Conservation (phyloP, 805 yeast genomes). For the Candida chilensis region DNA sequence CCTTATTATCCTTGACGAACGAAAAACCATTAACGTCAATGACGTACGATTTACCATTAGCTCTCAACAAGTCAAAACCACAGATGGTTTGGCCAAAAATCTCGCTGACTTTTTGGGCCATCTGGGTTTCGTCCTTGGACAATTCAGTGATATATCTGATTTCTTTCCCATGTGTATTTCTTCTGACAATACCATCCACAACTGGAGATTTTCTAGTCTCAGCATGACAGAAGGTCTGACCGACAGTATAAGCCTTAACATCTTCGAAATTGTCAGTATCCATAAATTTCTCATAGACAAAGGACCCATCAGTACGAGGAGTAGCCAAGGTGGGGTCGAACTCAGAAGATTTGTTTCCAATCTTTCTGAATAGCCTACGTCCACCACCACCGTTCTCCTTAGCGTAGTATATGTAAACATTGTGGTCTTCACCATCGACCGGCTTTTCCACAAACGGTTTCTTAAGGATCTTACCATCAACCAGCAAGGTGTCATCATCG, state of each 20-base stretch:
- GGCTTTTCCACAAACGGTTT: constrained; percentile 99
- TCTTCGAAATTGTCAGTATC: constrained; percentile 98
- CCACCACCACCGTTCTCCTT: constrained; percentile 96
- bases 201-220: constrained; percentile 98
- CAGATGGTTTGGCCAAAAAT: constrained; percentile 90
- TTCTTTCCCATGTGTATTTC: constrained; percentile 97
- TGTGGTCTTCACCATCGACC: constrained; percentile 98
- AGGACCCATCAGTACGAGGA: constrained; percentile 88
- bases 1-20: constrained; percentile 86
- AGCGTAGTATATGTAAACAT: constrained; percentile 87
- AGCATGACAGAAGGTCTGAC: constrained; percentile 87
- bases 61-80: constrained; percentile 91
- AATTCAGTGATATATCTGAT: constrained; percentile 82
- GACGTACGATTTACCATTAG: constrained; percentile 79
- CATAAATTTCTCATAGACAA: constrained; percentile 89
- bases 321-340: constrained; percentile 69
- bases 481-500: constrained; percentile 75
- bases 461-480: constrained; percentile 58
- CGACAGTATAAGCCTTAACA: constrained; percentile 97
- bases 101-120: constrained; percentile 70
- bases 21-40: constrained; percentile 98
- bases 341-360: constrained; percentile 94
- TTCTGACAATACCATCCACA: constrained; percentile 96
- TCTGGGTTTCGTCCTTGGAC: constrained; percentile 61
- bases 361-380: constrained; percentile 84